phyloP scores from a whole-genome alignment of 192 early-diverging fungal genomes.

The Umbelopsis vinacea region DNA sequence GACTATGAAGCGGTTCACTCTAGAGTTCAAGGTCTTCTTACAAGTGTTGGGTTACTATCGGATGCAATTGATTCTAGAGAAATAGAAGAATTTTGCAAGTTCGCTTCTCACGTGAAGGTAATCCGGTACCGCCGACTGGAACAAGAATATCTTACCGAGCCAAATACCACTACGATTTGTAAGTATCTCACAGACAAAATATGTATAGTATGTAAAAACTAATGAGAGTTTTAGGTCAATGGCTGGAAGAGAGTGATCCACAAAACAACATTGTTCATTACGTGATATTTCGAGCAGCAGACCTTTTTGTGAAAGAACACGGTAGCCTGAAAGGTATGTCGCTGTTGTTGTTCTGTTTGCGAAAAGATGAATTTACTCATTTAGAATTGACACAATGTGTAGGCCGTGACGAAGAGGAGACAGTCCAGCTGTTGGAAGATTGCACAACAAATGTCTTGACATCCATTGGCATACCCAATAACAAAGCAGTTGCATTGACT shows the following conservation, averaged over 20 bases:
- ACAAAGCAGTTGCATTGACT: not conserved
- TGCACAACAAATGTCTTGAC: not conserved
- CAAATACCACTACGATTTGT: constrained; percentile 57
- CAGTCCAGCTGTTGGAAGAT: constrained; percentile 18
- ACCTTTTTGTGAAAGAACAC: constrained; percentile 61
- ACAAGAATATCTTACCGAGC: constrained; percentile 54
- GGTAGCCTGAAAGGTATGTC: constrained; percentile 6
- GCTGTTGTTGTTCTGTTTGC: not conserved
- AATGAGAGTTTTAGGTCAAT: constrained; percentile 40
- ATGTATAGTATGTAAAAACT: not conserved
- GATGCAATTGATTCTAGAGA: constrained; percentile 64
- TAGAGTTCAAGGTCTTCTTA: constrained; percentile 53
- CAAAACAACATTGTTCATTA: constrained; percentile 68
- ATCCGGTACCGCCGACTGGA: constrained; percentile 64
- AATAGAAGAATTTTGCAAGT: constrained; percentile 85
- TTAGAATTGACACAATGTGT: too few species aligned
- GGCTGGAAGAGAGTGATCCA: constrained; percentile 49
- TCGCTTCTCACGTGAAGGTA: constrained; percentile 70
- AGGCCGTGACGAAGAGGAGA: constrained; percentile 11
- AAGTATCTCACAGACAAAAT: not conserved
- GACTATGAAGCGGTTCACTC: constrained; percentile 59
- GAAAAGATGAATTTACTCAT: not conserved
- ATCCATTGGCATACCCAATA: constrained; percentile 1
- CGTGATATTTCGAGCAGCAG: constrained; percentile 67
- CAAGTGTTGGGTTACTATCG: constrained; percentile 48